Conservation (phyloP, 2,329 filamentous ascomycete species). For the Nannizziopsis arthrosporioides region DNA sequence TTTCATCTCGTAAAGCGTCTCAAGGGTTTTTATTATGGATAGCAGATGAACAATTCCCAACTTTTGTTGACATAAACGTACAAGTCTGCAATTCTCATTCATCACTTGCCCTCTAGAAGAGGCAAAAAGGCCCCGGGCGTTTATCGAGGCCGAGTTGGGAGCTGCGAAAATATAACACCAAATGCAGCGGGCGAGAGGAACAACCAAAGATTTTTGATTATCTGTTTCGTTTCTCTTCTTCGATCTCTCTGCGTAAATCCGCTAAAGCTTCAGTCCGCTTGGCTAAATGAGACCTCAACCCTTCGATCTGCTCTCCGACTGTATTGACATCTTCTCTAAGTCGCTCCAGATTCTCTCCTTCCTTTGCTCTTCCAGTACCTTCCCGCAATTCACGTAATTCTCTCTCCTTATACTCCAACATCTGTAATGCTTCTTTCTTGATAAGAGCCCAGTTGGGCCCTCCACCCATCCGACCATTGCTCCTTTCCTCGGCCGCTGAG, state of each 20-base stretch:
- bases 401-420: slow-evolving; percentile 87
- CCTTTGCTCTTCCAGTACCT: slow-evolving; percentile 43
- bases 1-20: too few relatives aligned
- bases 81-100: neutral
- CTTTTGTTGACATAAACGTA: slow-evolving; percentile 1
- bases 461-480: slow-evolving; percentile 37
- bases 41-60: neutral
- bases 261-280: slow-evolving; percentile 64
- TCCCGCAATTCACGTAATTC: slow-evolving; percentile 61
- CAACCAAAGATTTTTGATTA: neutral
- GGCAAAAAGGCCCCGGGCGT: neutral
- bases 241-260: slow-evolving; percentile 68
- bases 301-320: slow-evolving; percentile 89
- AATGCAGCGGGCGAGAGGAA: slow-evolving; percentile 6
- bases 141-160: neutral
- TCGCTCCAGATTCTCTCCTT: slow-evolving; percentile 61
- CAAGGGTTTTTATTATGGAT: too few relatives aligned
- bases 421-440: slow-evolving; percentile 84
- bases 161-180: slow-evolving; percentile 7
- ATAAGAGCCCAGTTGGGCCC: slow-evolving; percentile 79
- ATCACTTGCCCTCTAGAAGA: neutral
- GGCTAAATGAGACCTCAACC: slow-evolving; percentile 69
- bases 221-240: slow-evolving; percentile 55
- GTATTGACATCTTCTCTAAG: slow-evolving; percentile 76
- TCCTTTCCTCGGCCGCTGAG: slow-evolving; percentile 54